Evolutionary conservation across 371 early-diverging fungal genomes (phyloP).

Genomic region (Batkoa obscura): DNA sequence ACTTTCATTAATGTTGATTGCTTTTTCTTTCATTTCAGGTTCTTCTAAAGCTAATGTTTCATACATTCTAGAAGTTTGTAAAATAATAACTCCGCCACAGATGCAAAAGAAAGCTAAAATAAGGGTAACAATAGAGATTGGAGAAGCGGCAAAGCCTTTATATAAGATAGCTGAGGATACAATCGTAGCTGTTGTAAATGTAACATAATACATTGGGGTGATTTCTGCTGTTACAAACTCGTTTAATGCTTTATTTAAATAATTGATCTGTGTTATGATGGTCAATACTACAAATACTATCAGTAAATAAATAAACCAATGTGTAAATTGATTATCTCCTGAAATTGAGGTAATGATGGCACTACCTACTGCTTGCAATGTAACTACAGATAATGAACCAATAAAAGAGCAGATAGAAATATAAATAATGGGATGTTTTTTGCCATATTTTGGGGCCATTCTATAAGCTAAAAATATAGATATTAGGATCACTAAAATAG

Average conservation of each 20-base stretch:
- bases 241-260: conserved; percentile 90
- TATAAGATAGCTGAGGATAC: conserved; percentile 71
- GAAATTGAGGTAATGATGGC: conserved; percentile 73
- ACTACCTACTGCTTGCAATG: conserved; percentile 77
- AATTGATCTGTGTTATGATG: conserved; percentile 74
- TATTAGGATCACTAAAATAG: conserved; percentile 30
- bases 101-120: conserved; percentile 80
- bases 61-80: conserved; percentile 14
- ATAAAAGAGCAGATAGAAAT: conserved; percentile 71
- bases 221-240: conserved; percentile 79
- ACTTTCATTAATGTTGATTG: background rate
- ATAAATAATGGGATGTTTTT: conserved; percentile 66
- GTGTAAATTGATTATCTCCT: conserved; percentile 68
- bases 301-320: conserved; percentile 74
- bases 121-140: conserved; percentile 59
- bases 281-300: conserved; percentile 49
- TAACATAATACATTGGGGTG: conserved; percentile 84
- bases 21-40: too few relatives aligned
- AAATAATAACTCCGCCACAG: conserved; percentile 23
- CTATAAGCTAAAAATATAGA: conserved; percentile 48
- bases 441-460: conserved; percentile 70
- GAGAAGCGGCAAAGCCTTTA: conserved; percentile 63
- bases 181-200: conserved; percentile 85
- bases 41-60: background rate
- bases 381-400: conserved; percentile 85